Conservation (phyloP, 345 rosid species). For the Murraya paniculata region DNA sequence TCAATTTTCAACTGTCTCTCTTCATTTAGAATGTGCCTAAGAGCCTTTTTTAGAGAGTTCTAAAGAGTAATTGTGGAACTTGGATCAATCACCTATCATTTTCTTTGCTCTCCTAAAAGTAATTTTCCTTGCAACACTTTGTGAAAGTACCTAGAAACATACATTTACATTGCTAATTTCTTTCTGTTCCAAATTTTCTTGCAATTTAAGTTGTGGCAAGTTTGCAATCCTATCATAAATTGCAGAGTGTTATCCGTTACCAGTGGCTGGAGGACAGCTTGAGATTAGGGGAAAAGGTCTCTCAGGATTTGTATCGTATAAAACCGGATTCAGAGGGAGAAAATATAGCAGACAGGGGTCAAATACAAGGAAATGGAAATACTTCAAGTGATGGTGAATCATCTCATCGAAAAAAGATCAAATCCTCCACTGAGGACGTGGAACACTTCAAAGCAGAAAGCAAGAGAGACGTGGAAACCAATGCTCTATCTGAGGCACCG, state of each 20-base stretch:
- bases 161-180: not conserved
- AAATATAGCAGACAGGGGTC: constrained; percentile 20
- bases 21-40: not conserved
- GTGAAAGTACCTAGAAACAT: not conserved
- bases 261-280: constrained; percentile 90
- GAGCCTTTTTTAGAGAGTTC: not conserved
- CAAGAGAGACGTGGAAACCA: constrained; percentile 15
- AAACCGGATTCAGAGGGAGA: constrained; percentile 35
- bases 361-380: constrained; percentile 15
- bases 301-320: constrained; percentile 57
- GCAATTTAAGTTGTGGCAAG: not conserved
- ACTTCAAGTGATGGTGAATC: constrained; percentile 32
- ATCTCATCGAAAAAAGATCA: constrained; percentile 35
- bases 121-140: not conserved
- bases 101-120: not conserved
- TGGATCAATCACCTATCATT: not conserved
- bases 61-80: not conserved
- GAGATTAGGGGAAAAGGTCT: constrained; percentile 60
- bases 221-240: not conserved
- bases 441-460: constrained; percentile 18
- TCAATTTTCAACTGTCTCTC: not conserved
- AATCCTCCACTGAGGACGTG: constrained; percentile 32
- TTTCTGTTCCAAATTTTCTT: not conserved
- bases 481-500: constrained; percentile 17
- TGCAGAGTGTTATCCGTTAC: constrained; percentile 60